Percentiles rank a stretch among this genome's conserved stretches.
These are phyloP conservation scores for Groenewaldozyma auringiensis DNA, from an alignment of 1,139 yeast genomes.

Conservation along the genomic window DNA sequence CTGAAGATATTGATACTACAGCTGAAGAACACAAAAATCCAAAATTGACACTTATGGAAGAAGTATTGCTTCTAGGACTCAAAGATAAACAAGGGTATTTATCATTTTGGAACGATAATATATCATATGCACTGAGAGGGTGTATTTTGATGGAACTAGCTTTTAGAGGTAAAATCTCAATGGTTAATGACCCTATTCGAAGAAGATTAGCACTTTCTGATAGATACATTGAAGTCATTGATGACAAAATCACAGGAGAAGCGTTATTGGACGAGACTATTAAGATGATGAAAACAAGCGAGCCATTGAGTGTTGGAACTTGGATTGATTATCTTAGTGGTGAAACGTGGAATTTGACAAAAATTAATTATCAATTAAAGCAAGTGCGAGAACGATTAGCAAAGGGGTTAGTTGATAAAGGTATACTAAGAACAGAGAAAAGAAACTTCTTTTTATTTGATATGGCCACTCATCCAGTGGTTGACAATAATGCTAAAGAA, in stretches of 20 bases:
- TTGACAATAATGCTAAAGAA: slow-evolving; percentile 78
- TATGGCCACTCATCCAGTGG: slow-evolving; percentile 97
- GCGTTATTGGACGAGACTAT: slow-evolving; percentile 89
- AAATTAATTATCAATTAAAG: slow-evolving; percentile 88
- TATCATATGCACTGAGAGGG: slow-evolving; percentile 92
- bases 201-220: slow-evolving; percentile 83
- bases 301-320: slow-evolving; percentile 70
- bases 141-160: slow-evolving; percentile 90
- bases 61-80: slow-evolving; percentile 82
- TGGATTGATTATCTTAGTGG: slow-evolving; percentile 93
- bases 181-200: slow-evolving; percentile 91
- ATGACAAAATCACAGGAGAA: slow-evolving; percentile 87
- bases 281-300: slow-evolving; percentile 80
- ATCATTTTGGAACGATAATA: slow-evolving; percentile 97
- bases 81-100: slow-evolving; percentile 93
- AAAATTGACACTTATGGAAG: slow-evolving; percentile 87
- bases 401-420: slow-evolving; percentile 95
- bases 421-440: slow-evolving; percentile 92
- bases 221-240: slow-evolving; percentile 78
- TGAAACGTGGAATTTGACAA: slow-evolving; percentile 96
- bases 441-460: slow-evolving; percentile 90
- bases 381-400: slow-evolving; percentile 96
- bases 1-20: slow-evolving; percentile 51
- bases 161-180: slow-evolving; percentile 76
- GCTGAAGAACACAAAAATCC: slow-evolving; percentile 51